Evolutionary conservation across 1,284 basidiomycete genomes (phyloP).

Genomic region (Sphaerobolus stellatus): DNA sequence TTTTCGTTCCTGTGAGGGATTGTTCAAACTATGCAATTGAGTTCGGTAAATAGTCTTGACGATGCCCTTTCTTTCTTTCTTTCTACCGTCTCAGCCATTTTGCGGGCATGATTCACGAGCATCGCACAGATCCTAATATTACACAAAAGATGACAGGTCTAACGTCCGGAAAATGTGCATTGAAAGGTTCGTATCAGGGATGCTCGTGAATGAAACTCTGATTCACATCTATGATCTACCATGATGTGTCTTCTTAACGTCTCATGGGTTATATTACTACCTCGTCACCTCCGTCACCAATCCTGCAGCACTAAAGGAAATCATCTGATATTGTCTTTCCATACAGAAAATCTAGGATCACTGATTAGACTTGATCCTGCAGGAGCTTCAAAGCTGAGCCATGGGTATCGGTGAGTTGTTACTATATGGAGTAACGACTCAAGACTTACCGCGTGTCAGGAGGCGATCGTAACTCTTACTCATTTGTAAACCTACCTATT

Average conservation of each 20-base stretch:
- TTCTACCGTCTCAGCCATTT: no score
- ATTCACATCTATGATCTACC: no score
- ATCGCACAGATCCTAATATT: no score
- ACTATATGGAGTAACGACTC: neutral
- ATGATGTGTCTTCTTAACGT: neutral
- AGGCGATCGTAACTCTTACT: neutral
- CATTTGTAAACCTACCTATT: neutral
- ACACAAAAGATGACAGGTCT: no score
- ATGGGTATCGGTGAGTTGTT: neutral
- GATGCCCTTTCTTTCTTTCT: no score
- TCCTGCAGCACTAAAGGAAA: neutral
- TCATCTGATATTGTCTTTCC: neutral
- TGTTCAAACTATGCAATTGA: no score
- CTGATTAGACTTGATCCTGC: neutral
- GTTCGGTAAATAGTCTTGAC: no score
- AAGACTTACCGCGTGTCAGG: neutral
- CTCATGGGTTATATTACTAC: slow-evolving; percentile 5
- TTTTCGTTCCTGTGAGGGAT: no score
- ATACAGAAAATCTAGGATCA: neutral
- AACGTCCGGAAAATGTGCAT: no score
- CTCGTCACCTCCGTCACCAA: slow-evolving; percentile 4
- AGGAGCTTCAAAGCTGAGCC: slow-evolving; percentile 7
- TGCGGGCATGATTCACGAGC: no score
- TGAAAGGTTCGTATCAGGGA: no score
- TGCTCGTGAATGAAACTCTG: no score